These are phyloP conservation scores for Agrostemma githago DNA, from an alignment of 148 eudicot species.

Conservation along the genomic window DNA sequence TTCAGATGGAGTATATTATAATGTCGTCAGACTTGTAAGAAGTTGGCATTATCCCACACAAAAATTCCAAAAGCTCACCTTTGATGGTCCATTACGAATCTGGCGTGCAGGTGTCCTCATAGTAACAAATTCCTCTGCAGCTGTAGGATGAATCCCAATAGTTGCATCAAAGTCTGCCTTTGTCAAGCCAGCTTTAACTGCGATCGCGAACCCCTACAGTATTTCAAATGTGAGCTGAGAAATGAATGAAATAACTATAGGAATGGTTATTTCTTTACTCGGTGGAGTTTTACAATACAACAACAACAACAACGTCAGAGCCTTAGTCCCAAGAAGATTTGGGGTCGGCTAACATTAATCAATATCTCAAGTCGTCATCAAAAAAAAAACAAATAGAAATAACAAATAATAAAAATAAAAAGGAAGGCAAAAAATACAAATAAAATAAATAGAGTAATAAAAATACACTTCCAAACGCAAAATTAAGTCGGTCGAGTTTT, in stretches of 20 bases:
- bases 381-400: no score
- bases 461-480: no score
- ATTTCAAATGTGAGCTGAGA: neutral
- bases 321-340: no score
- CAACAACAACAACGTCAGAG: no score
- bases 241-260: neutral
- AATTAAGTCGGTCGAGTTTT: no score
- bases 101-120: constrained; percentile 90
- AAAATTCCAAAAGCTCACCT: constrained; percentile 39
- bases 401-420: no score
- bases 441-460: no score
- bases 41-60: neutral
- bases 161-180: constrained; percentile 92
- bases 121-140: constrained; percentile 96
- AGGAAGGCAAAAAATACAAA: no score
- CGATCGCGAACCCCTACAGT: constrained; percentile 87
- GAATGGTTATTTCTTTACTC: neutral
- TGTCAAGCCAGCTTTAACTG: constrained; percentile 92
- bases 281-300: neutral
- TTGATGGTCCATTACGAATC: constrained; percentile 54
- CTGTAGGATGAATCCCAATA: constrained; percentile 87
- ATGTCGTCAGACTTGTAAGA: neutral
- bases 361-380: no score
- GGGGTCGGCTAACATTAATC: no score
- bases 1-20: neutral